A percentile compares a stretch with the other conserved stretches of the same genome.
Evolutionary conservation across 345 rosid species (phyloP).

Genomic region (Citrus unshiu): DNA sequence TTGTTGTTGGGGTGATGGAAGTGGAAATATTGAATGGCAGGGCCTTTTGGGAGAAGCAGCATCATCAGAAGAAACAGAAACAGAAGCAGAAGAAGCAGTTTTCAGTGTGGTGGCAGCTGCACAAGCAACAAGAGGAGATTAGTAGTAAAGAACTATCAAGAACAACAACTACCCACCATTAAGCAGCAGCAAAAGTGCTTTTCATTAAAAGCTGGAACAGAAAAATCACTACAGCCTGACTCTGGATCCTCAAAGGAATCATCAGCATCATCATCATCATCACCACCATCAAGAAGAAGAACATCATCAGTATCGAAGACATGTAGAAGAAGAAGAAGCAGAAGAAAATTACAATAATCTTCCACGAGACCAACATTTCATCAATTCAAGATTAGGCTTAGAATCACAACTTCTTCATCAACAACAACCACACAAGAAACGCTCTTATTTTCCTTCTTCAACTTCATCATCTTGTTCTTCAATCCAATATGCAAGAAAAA

Average conservation of each 20-base stretch:
- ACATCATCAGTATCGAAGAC: constrained; percentile 16
- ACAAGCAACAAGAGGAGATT: constrained; percentile 33
- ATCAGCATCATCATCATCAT: constrained; percentile 19
- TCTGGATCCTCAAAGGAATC: constrained; percentile 62
- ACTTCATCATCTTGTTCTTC: constrained; percentile 27
- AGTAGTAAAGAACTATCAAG: constrained; percentile 17
- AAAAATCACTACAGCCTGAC: constrained; percentile 33
- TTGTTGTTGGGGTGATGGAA: constrained; percentile 34
- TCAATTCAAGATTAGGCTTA: constrained; percentile 29
- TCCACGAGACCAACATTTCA: constrained; percentile 26
- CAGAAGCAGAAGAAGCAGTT: constrained; percentile 22
- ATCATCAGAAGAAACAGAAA: neutral
- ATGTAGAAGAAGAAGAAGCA: constrained; percentile 25
- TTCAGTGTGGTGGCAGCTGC: constrained; percentile 47
- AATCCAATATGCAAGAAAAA: constrained; percentile 50
- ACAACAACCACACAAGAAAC: constrained; percentile 37
- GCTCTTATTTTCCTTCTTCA: constrained; percentile 29
- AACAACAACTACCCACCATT: constrained; percentile 15
- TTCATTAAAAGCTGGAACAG: constrained; percentile 54
- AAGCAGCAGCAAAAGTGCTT: constrained; percentile 11
- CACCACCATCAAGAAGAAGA: constrained; percentile 3
- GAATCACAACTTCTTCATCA: constrained; percentile 11
- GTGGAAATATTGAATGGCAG: constrained; percentile 47
- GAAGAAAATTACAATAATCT: constrained; percentile 13
- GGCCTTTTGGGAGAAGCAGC: constrained; percentile 39